phyloP scores from a whole-genome alignment of 495 filamentous ascomycete genomes.

The Xylaria bambusicola region DNA sequence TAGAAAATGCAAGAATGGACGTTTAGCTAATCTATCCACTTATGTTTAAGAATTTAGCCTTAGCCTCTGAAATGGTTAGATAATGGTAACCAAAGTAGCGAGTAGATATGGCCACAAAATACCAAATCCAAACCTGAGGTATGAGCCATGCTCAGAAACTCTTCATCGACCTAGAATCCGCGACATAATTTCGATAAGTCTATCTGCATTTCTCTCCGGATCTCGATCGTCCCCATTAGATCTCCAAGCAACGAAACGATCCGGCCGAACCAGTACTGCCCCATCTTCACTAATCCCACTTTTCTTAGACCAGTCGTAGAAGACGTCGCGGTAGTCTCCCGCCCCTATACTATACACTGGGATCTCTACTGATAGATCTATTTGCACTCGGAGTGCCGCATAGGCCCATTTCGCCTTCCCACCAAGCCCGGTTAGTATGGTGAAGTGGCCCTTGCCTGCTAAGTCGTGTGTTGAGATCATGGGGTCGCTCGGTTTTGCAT shows the following conservation, averaged over 20 bases:
- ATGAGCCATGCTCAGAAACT: too few relatives aligned
- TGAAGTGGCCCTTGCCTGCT: slow-evolving; percentile 52
- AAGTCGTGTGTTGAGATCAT: slow-evolving; percentile 53
- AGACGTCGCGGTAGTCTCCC: slow-evolving; percentile 44
- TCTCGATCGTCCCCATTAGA: slow-evolving; percentile 9
- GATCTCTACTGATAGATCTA: slow-evolving; percentile 30
- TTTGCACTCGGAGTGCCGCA: slow-evolving; percentile 26
- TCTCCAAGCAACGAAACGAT: slow-evolving; percentile 48
- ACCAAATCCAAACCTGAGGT: too few relatives aligned
- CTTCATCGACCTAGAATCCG: slow-evolving; percentile 7
- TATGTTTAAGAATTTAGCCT: too few relatives aligned
- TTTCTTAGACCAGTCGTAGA: slow-evolving; percentile 38
- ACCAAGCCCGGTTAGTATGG: slow-evolving; percentile 52
- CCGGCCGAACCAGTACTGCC: slow-evolving; percentile 45
- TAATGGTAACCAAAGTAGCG: too few relatives aligned
- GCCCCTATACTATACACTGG: slow-evolving; percentile 38
- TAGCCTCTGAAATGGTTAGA: too few relatives aligned
- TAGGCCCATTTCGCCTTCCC: slow-evolving; percentile 34
- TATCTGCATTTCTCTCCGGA: neutral
- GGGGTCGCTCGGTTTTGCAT: slow-evolving; percentile 34
- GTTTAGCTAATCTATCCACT: too few relatives aligned
- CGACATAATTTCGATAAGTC: neutral
- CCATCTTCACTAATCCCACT: slow-evolving; percentile 43
- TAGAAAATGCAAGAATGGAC: too few relatives aligned
- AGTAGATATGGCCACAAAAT: too few relatives aligned